Base-by-base conservation (phyloP, 768 basidiomycete species). In the Mycena leptocephala region DNA sequence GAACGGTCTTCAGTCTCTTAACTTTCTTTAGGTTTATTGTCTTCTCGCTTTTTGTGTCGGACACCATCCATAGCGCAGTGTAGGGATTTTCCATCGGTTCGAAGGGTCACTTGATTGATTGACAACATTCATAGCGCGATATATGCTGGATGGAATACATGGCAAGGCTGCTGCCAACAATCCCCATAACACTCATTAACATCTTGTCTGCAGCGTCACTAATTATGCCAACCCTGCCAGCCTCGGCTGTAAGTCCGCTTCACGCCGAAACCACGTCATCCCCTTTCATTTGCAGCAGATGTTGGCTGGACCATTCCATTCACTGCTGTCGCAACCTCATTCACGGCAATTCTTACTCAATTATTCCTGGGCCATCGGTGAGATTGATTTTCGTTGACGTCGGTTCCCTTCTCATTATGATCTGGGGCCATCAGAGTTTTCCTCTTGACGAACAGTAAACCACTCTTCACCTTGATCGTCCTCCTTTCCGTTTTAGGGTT, bases 341-440 rank as follows among this genome's bases (percentile, higher is more conserved):
- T 83, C 22, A 80, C 85, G 3, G 85, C 85, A 3, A 63, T 86
- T 32, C 74, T 83, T 22, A 86, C 85, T 0, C 86, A 87, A 53
- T 35, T 83, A n/a, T 86, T 82, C 72, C 78, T 86, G 1, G 84
- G 78, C 0, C 76, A 79, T 28, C 83, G 84, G 84, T 79, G 43
- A 8, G 68, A 11, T 13, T 18, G 39, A 41, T 10, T 41, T 10
- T 58, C 13, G 5, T 11, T 26, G 16, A 37, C 33, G 13, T 55
- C 53, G 41, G 28, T 11, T 13, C 18, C n/a, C 24, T 28, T 24
- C 28, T 55, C 24, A 62, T 33, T 28, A 63, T 48, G 8, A 5
- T 35, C 16, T 16, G 35, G 20, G 35, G 39, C 14, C 20, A 30
- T 18, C 62, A 78, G 73, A 20, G 76, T 79, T 11, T 75, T 65